Base-by-base conservation (phyloP, 1,284 basidiomycete genomes). In the Cryptococcus jaspeensis region DNA sequence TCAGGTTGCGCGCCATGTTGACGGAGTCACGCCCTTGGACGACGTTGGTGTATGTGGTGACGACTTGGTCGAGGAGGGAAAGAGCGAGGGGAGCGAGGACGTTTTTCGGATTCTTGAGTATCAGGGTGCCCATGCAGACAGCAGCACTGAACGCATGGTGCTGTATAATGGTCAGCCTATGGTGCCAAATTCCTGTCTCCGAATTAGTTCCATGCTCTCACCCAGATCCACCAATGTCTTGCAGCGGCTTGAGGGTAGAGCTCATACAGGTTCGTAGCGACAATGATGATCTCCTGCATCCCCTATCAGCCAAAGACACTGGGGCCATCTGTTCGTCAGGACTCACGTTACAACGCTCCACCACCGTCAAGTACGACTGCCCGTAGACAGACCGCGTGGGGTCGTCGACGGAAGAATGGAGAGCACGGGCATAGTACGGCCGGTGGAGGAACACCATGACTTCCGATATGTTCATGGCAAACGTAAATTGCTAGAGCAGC, bases 91-190 rank as follows among this genome's bases (percentile, higher is more conserved):
- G 55, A 11, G 60, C 56, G 3, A 69, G 58, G 12, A 60, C 59
- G 56, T 63, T 61, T n/a, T 59, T 35, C 15, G 56, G 56, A 37
- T 46, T 46, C 53, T 52, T 40, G 16, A 62, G 38, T 12, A 51
- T 45, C 3, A 62, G 51, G 5, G 52, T 52, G 4, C 52, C 60
- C 40, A 64, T 54, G 54, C 65, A 67, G 11, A 61, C 61, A 16
- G 63, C 65, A 12, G 61, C 60, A 3, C 59, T 64, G 49, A 58
- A 64, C 1, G 60, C 50, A 40, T 67, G 65, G 38, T 62, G 60
- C 63, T 62, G 9, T 5, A 32, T 4, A 32, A n/a, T n/a, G 28
- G 28, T 52, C 1, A 64, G 52, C n/a, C 20, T 56, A 56, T 8
- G 57, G 40, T n/a, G n/a, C n/a, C n/a, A n/a, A n/a, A n/a, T n/a